Base-by-base conservation (phyloP, 495 filamentous ascomycete genomes). In the Hypoxylon intermedium region DNA sequence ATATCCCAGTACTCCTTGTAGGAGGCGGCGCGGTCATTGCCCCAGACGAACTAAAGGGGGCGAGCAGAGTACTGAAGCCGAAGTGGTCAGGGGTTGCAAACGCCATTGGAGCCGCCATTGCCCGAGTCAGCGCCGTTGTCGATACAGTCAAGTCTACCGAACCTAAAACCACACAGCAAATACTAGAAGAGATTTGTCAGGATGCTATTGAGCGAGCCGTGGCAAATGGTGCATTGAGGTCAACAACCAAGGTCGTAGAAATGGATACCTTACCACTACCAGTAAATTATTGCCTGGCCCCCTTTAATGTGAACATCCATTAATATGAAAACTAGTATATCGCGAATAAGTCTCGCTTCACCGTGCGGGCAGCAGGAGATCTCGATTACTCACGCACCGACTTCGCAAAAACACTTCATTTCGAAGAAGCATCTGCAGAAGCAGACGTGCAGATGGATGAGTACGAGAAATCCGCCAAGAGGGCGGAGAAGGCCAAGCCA, bases 91-190 rank as follows among this genome's bases (percentile, higher is more conserved):
- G 72, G n/a, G 78, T 83, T 6, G 83, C 82, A 0, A 85, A 85
- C 65, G 82, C 83, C 0, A 79, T 85, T 31, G 82, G 83, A 4
- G 82, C 83, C 40, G 74, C 74, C 0, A 71, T 68, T 11, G 67
- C 74, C 5, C 66, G 68, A 62, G 71, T 74, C 21, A 71, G 69
- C 41, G 74, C 71, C 15, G 67, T 72, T 5, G 60, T 75, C 18
- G 74, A 76, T 47, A 76, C 71, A 2, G 68, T 76, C 3, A 59
- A 71, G 40, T 72, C 69, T 18, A 72, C 70, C 5, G 70, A 71
- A 23, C 54, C 58, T 0, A 69, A 65, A 49, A 58, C 64, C 23
- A 53, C 52, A 11, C 37, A 59, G 34, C 54, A 69, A 33, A 59
- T 72, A 6, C 50, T 75, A 9, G 70, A 75, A 31, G 66, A 70